phyloP scores from a whole-genome alignment of 2,329 filamentous ascomycete genomes.

The Colletotrichum abscissum region DNA sequence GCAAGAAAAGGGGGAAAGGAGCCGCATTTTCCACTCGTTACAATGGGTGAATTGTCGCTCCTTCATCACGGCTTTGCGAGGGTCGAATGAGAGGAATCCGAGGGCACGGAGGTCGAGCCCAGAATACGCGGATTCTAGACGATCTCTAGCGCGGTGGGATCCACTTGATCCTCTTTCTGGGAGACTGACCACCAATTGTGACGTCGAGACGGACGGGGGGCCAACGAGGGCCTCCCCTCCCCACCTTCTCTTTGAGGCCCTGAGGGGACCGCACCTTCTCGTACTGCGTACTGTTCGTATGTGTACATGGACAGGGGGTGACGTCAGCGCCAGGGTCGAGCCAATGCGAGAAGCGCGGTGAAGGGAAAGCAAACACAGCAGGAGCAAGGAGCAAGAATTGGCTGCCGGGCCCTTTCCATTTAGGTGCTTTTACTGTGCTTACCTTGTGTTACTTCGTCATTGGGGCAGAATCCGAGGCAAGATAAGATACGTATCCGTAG shows the following conservation, averaged over 20 bases:
- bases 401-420: not conserved
- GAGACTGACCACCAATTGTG: constrained; percentile 22
- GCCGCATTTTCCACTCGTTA: constrained; percentile 16
- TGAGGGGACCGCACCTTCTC: not conserved
- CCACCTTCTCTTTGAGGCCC: not conserved
- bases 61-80: not conserved
- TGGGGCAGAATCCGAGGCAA: not conserved
- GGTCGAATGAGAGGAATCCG: constrained; percentile 20
- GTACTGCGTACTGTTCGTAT: not conserved
- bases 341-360: not conserved
- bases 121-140: constrained; percentile 29
- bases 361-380: not conserved
- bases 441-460: not conserved
- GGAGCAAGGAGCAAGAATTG: not conserved
- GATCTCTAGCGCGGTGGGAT: constrained; percentile 23
- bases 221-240: not conserved
- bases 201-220: constrained; percentile 16
- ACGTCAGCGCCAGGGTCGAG: constrained; percentile 19
- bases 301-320: constrained; percentile 4
- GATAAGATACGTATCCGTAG: not conserved
- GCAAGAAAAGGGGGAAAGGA: not conserved
- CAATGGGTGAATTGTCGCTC: too few relatives aligned
- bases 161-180: constrained; percentile 1
- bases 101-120: constrained; percentile 12
- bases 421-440: too few relatives aligned